These are phyloP conservation scores for Stereum hirsutum DNA, from an alignment of 1,284 basidiomycete genomes.

Conservation along the genomic window DNA sequence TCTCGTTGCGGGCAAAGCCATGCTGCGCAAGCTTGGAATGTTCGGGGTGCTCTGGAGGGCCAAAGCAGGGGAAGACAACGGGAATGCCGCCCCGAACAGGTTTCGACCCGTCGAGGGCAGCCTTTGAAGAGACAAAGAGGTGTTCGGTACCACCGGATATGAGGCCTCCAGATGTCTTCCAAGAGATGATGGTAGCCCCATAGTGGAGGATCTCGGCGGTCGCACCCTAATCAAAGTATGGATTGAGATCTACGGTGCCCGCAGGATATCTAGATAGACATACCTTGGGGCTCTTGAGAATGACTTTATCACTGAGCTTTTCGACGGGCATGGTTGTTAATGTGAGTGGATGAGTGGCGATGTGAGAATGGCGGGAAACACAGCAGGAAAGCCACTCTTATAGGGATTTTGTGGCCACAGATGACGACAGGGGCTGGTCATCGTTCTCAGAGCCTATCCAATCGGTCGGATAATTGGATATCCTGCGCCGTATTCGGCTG, in stretches of 20 bases:
- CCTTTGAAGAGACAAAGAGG: constrained; percentile 72
- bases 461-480: no score
- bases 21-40: constrained; percentile 74
- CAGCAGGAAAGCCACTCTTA: no score
- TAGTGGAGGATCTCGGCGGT: constrained; percentile 66
- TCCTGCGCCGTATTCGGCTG: no score
- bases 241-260: neutral
- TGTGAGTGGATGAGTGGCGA: no score
- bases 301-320: neutral
- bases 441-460: no score
- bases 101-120: constrained; percentile 65
- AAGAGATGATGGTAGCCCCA: constrained; percentile 78
- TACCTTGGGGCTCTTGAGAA: neutral
- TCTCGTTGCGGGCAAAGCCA: constrained; percentile 73
- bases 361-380: no score
- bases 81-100: constrained; percentile 80
- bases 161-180: constrained; percentile 43
- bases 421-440: no score
- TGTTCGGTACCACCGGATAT: constrained; percentile 40
- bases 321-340: neutral
- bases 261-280: neutral
- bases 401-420: no score
- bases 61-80: constrained; percentile 81
- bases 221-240: constrained; percentile 42
- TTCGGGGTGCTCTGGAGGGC: constrained; percentile 62